Conservation (phyloP, 495 filamentous ascomycete species). For the Podospora comata region DNA sequence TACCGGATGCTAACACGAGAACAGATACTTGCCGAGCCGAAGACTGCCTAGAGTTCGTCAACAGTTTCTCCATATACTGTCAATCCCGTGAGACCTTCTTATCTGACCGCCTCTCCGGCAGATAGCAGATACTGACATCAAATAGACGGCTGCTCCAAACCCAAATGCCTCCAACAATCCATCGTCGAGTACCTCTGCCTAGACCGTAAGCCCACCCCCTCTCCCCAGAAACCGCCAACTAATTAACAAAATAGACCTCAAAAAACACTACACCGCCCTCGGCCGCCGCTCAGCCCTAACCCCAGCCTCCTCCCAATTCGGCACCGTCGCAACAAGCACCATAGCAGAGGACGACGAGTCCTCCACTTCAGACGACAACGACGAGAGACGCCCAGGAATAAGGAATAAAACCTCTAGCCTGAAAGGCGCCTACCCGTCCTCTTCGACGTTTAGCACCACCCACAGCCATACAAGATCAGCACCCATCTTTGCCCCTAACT, state of each 20-base stretch:
- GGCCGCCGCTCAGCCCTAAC: constrained; percentile 18
- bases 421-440: neutral
- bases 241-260: constrained; percentile 23
- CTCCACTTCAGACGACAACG: neutral
- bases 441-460: neutral
- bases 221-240: neutral
- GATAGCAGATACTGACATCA: neutral
- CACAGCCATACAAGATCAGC: neutral
- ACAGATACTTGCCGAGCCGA: constrained; percentile 27
- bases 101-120: neutral
- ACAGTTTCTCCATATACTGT: constrained; percentile 23
- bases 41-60: constrained; percentile 22
- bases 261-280: constrained; percentile 26
- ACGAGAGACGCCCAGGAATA: neutral
- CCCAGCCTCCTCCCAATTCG: neutral
- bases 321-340: neutral
- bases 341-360: neutral
- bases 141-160: constrained; percentile 23
- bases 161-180: constrained; percentile 21
- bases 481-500: neutral
- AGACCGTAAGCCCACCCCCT: constrained; percentile 14
- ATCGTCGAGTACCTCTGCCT: constrained; percentile 27
- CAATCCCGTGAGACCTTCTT: constrained; percentile 13
- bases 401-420: neutral
- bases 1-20: neutral